These are phyloP conservation scores for Schwanniomyces occidentalis DNA, from an alignment of 805 yeast species.

Conservation along the genomic window DNA sequence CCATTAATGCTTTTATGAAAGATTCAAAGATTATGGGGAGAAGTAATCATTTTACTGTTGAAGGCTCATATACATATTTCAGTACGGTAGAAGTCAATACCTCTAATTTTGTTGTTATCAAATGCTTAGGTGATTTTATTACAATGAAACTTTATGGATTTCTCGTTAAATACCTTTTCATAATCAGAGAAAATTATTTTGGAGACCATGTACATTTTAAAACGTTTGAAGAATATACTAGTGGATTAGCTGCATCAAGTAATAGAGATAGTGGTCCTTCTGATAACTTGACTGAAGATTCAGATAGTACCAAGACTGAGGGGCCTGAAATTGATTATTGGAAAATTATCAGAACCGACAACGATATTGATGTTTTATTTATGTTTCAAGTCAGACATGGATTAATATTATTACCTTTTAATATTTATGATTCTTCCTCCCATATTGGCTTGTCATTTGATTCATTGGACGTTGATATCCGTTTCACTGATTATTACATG, in stretches of 20 bases:
- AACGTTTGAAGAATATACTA: slow-evolving; percentile 79
- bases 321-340: slow-evolving; percentile 26
- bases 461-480: slow-evolving; percentile 70
- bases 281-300: slow-evolving; percentile 1
- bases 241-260: slow-evolving; percentile 12
- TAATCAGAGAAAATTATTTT: slow-evolving; percentile 82
- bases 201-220: slow-evolving; percentile 83
- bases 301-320: not conserved
- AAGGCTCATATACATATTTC: slow-evolving; percentile 66
- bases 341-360: slow-evolving; percentile 50
- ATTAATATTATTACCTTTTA: slow-evolving; percentile 68
- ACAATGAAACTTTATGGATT: slow-evolving; percentile 78
- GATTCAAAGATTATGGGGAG: slow-evolving; percentile 62
- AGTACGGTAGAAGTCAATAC: slow-evolving; percentile 61
- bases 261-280: slow-evolving; percentile 2
- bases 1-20: slow-evolving; percentile 68
- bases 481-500: slow-evolving; percentile 92
- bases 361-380: slow-evolving; percentile 77
- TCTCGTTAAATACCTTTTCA: slow-evolving; percentile 70
- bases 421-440: slow-evolving; percentile 62
- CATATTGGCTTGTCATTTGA: slow-evolving; percentile 65
- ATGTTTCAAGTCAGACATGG: slow-evolving; percentile 72
- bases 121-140: slow-evolving; percentile 64
- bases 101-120: slow-evolving; percentile 67
- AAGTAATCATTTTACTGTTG: slow-evolving; percentile 57